A percentile compares a stretch with the other conserved stretches of the same genome.
phyloP scores from a whole-genome alignment of 2,329 filamentous ascomycete genomes.

The Stagonosporopsis rhizophila region DNA sequence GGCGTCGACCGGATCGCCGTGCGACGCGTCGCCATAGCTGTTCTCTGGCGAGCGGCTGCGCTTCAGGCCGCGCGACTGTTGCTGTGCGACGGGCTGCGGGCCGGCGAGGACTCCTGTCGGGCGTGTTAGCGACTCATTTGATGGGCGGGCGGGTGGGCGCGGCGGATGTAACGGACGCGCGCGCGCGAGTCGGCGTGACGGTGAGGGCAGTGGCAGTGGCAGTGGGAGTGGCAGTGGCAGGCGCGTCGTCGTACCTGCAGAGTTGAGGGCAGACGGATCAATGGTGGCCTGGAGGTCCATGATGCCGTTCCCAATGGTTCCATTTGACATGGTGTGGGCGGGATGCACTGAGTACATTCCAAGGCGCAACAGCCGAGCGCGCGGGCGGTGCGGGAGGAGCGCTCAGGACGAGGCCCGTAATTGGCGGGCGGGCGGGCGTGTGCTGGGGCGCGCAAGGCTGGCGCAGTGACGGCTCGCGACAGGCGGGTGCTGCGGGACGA shows the following conservation, averaged over 20 bases:
- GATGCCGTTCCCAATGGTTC: constrained; percentile 49
- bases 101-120: constrained; percentile 39
- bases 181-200: constrained; percentile 15
- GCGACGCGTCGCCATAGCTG: constrained; percentile 42
- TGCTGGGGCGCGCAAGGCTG: constrained; percentile 28
- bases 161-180: constrained; percentile 43
- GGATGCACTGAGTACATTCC: constrained; percentile 53
- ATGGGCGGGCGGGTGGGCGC: constrained; percentile 24
- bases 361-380: constrained; percentile 43
- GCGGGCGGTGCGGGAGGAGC: constrained; percentile 35
- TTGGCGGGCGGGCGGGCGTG: constrained; percentile 13
- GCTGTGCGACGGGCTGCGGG: constrained; percentile 42
- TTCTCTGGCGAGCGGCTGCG: constrained; percentile 52
- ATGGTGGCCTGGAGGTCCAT: constrained; percentile 53
- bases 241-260: constrained; percentile 41
- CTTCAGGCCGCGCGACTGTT: constrained; percentile 49
- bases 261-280: constrained; percentile 50
- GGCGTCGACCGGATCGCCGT: constrained; percentile 34
- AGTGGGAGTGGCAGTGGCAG: background rate
- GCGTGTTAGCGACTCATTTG: constrained; percentile 35
- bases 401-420: constrained; percentile 16
- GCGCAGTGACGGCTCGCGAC: constrained; percentile 25
- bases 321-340: constrained; percentile 49
- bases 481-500: constrained; percentile 28
- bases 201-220: background rate